phyloP scores from a whole-genome alignment of 805 yeast genomes.

The Priceomyces castillae region DNA sequence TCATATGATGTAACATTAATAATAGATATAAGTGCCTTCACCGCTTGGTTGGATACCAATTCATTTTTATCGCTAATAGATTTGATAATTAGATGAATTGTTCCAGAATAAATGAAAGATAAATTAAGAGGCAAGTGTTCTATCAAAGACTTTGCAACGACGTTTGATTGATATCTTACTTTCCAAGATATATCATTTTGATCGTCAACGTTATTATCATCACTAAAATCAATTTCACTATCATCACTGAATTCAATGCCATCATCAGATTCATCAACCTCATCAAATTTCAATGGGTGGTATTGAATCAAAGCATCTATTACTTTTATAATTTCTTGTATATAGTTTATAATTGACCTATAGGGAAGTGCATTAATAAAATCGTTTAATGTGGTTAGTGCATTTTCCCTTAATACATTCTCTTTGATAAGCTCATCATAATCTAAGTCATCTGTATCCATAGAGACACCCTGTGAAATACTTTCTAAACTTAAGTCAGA shows the following conservation, averaged over 20 bases:
- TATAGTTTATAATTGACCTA: slow-evolving; percentile 11
- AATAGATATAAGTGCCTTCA: slow-evolving; percentile 43
- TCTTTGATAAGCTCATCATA: slow-evolving; percentile 41
- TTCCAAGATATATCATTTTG: slow-evolving; percentile 53
- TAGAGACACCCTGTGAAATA: slow-evolving; percentile 10
- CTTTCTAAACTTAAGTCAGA: slow-evolving; percentile 22
- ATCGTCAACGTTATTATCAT: slow-evolving; percentile 41
- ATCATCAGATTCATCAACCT: slow-evolving; percentile 29
- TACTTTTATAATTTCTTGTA: slow-evolving; percentile 15
- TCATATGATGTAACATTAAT: slow-evolving; percentile 24
- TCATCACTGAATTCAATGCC: slow-evolving; percentile 42
- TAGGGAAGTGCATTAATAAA: slow-evolving; percentile 18
- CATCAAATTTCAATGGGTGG: slow-evolving; percentile 31
- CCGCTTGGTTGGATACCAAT: slow-evolving; percentile 49
- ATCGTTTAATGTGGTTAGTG: slow-evolving; percentile 42
- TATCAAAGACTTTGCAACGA: slow-evolving; percentile 34
- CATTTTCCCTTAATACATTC: slow-evolving; percentile 52
- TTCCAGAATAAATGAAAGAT: slow-evolving; percentile 27
- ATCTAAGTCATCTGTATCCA: slow-evolving; percentile 37
- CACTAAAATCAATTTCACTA: slow-evolving; percentile 34
- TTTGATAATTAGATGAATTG: slow-evolving; percentile 30
- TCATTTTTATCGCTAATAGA: slow-evolving; percentile 45
- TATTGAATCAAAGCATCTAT: slow-evolving; percentile 25
- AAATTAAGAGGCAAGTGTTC: slow-evolving; percentile 34
- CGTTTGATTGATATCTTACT: slow-evolving; percentile 52